Evolutionary conservation across 345 rosid genomes (phyloP).

Genomic region (Durio zibethinus): DNA sequence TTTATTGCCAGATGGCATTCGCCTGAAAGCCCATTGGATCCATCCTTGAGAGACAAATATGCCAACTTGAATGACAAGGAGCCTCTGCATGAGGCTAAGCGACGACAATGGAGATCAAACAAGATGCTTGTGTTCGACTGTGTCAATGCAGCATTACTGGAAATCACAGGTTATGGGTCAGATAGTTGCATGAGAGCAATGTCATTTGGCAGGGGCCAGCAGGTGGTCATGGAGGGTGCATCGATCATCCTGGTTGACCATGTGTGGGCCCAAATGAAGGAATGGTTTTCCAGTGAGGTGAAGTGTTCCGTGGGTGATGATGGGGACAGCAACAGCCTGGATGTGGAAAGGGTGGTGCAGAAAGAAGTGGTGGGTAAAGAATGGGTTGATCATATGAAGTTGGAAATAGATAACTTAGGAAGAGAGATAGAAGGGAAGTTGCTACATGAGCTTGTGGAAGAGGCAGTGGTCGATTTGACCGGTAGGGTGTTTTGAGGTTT

Average conservation of each 20-base stretch:
- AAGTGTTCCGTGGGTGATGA: constrained; percentile 32
- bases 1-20: constrained; percentile 60
- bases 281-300: constrained; percentile 49
- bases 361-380: constrained; percentile 70
- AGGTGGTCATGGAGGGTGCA: constrained; percentile 20
- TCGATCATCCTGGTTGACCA: constrained; percentile 41
- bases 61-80: constrained; percentile 43
- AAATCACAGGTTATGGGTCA: constrained; percentile 35
- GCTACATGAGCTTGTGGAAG: constrained; percentile 77
- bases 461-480: constrained; percentile 58
- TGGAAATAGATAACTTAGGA: constrained; percentile 51
- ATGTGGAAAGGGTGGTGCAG: constrained; percentile 60
- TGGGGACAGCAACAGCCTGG: constrained; percentile 56
- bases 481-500: constrained; percentile 26
- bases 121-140: constrained; percentile 70
- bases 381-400: constrained; percentile 52
- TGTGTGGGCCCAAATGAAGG: constrained; percentile 65
- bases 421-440: constrained; percentile 56
- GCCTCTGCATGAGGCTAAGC: constrained; percentile 60
- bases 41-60: constrained; percentile 56
- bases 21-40: constrained; percentile 73
- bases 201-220: constrained; percentile 19
- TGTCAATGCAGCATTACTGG: constrained; percentile 58
- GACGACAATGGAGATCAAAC: constrained; percentile 60
- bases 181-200: constrained; percentile 25